Percentiles rank a stretch among this genome's conserved stretches.
phyloP scores from a whole-genome alignment of 345 rosid genomes.

The Leavenworthia alabamica region DNA sequence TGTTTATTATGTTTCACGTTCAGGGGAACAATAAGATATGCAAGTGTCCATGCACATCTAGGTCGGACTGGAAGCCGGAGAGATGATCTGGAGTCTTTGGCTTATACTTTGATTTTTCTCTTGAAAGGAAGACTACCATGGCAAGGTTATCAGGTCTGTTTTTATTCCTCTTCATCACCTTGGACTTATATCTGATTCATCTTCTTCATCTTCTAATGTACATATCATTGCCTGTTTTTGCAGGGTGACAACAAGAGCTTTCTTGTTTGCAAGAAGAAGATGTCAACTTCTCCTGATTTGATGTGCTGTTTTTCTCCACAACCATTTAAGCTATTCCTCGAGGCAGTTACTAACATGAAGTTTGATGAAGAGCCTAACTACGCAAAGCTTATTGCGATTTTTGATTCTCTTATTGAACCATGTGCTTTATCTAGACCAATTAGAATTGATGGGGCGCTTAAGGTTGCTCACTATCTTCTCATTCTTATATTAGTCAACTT shows the following conservation, averaged over 20 bases:
- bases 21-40: constrained; percentile 96
- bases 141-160: constrained; percentile 91
- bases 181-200: neutral
- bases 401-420: constrained; percentile 63
- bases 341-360: constrained; percentile 80
- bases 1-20: constrained; percentile 7
- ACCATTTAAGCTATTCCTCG: constrained; percentile 76
- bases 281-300: constrained; percentile 77
- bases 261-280: constrained; percentile 91
- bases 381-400: constrained; percentile 71
- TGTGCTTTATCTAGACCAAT: constrained; percentile 60
- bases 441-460: constrained; percentile 85
- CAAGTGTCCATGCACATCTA: constrained; percentile 92
- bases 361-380: constrained; percentile 92
- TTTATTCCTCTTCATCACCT: neutral
- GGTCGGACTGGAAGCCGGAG: constrained; percentile 93
- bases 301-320: constrained; percentile 80
- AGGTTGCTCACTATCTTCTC: constrained; percentile 41
- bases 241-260: constrained; percentile 96
- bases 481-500: constrained; percentile 22
- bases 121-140: constrained; percentile 87
- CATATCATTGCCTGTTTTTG: neutral
- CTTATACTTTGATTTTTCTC: constrained; percentile 85
- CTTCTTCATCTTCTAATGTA: neutral
- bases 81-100: constrained; percentile 96